Percentiles rank a stretch among this genome's conserved stretches.
These are phyloP conservation scores for Aureobasidium subglaciale DNA, from an alignment of 2,329 filamentous ascomycete genomes.

Conservation along the genomic window DNA sequence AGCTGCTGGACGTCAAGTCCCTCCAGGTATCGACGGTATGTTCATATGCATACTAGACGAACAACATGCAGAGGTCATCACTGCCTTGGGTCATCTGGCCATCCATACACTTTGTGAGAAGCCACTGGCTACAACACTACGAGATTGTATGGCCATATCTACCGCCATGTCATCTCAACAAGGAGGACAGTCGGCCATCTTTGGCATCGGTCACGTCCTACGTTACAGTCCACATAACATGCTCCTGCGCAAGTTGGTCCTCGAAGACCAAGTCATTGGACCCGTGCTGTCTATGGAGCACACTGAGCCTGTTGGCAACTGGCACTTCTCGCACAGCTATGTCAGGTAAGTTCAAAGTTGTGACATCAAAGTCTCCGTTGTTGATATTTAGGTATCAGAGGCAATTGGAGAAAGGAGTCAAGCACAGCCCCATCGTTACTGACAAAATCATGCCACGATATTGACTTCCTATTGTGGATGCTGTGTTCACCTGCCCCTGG, in stretches of 20 bases:
- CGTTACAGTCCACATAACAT: slow-evolving; percentile 92
- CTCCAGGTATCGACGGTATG: slow-evolving; percentile 46
- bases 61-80: slow-evolving; percentile 74
- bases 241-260: slow-evolving; percentile 68
- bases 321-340: slow-evolving; percentile 89
- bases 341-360: slow-evolving; percentile 49
- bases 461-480: slow-evolving; percentile 88
- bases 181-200: slow-evolving; percentile 45
- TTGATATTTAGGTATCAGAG: slow-evolving; percentile 40
- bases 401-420: slow-evolving; percentile 84
- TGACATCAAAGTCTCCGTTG: neutral
- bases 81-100: slow-evolving; percentile 59
- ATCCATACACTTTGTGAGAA: slow-evolving; percentile 95
- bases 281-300: slow-evolving; percentile 82
- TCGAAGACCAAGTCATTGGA: slow-evolving; percentile 69
- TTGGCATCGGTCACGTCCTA: slow-evolving; percentile 89
- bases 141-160: slow-evolving; percentile 72
- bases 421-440: slow-evolving; percentile 73
- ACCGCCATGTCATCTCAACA: slow-evolving; percentile 40
- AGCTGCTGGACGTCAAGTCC: slow-evolving; percentile 36
- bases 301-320: slow-evolving; percentile 91
- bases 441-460: slow-evolving; percentile 94
- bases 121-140: slow-evolving; percentile 72
- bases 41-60: slow-evolving; percentile 79
- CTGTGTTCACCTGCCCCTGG: slow-evolving; percentile 60